These are phyloP conservation scores for Diplotaxis tenuifolia DNA, from an alignment of 345 rosid genomes.

Conservation along the genomic window DNA sequence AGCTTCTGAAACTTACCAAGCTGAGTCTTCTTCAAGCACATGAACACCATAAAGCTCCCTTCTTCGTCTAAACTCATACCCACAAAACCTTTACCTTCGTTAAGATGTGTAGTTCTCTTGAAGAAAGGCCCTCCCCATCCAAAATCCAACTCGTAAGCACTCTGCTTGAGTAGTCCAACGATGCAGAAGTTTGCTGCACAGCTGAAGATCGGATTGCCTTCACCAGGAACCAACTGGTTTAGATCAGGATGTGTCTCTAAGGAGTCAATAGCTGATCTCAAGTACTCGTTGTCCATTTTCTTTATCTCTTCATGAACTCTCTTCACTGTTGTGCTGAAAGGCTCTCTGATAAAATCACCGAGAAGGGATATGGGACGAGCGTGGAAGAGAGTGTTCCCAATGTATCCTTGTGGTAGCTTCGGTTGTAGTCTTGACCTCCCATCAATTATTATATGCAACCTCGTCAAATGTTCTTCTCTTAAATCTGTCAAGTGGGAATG, in stretches of 20 bases:
- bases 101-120: constrained; percentile 47
- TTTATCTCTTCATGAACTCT: constrained; percentile 32
- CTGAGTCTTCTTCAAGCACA: constrained; percentile 53
- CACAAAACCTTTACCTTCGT: constrained; percentile 54
- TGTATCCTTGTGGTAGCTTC: constrained; percentile 41
- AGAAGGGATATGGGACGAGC: constrained; percentile 16
- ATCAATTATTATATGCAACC: constrained; percentile 38
- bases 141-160: constrained; percentile 50
- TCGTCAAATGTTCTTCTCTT: constrained; percentile 27
- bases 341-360: constrained; percentile 34
- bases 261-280: constrained; percentile 48
- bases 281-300: constrained; percentile 41
- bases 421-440: constrained; percentile 49
- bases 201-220: constrained; percentile 43
- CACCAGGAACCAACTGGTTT: constrained; percentile 31
- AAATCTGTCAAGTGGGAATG: constrained; percentile 13
- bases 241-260: constrained; percentile 31
- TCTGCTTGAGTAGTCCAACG: constrained; percentile 43
- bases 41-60: constrained; percentile 52
- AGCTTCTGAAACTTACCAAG: constrained; percentile 53
- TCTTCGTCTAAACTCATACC: constrained; percentile 46
- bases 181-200: constrained; percentile 55
- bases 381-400: constrained; percentile 45
- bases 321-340: constrained; percentile 31
- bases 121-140: constrained; percentile 70